Percentiles rank a stretch among this genome's conserved stretches.
phyloP scores from a whole-genome alignment of 495 filamentous ascomycete genomes.

The Aspergillus ellipticus region DNA sequence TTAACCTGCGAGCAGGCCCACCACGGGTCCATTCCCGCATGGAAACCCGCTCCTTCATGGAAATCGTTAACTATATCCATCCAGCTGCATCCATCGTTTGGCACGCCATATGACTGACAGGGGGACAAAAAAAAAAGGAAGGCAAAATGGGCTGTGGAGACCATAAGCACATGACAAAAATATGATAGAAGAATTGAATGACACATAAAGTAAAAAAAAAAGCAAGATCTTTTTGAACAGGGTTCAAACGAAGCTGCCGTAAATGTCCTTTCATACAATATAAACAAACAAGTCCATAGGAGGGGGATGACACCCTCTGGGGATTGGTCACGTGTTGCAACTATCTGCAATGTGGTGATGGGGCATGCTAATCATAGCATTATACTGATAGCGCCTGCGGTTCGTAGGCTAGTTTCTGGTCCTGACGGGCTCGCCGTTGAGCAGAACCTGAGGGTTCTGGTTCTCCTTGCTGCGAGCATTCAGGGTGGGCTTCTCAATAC shows the following conservation, averaged over 20 bases:
- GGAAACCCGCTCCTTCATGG: conserved; percentile 19
- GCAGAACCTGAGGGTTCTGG: conserved; percentile 32
- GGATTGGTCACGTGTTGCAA: too few relatives aligned
- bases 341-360: too few relatives aligned
- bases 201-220: conserved; percentile 1
- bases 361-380: not conserved
- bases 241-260: not conserved
- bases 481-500: conserved; percentile 20
- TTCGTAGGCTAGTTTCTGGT: conserved; percentile 13
- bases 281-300: not conserved
- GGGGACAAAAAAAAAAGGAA: conserved; percentile 11
- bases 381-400: not conserved
- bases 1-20: not conserved
- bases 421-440: conserved; percentile 38
- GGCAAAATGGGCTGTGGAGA: conserved; percentile 8
- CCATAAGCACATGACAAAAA: conserved; percentile 15
- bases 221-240: not conserved
- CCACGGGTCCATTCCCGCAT: conserved; percentile 12
- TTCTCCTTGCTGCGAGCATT: conserved; percentile 32
- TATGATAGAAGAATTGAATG: conserved; percentile 8
- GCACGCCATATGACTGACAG: conserved; percentile 11
- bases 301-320: too few relatives aligned
- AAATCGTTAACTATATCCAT: conserved; percentile 25
- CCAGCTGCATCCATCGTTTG: conserved; percentile 11
- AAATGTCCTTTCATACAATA: not conserved